These are phyloP conservation scores for Aethionema arabicum DNA, from an alignment of 345 rosid species.

Conservation along the genomic window DNA sequence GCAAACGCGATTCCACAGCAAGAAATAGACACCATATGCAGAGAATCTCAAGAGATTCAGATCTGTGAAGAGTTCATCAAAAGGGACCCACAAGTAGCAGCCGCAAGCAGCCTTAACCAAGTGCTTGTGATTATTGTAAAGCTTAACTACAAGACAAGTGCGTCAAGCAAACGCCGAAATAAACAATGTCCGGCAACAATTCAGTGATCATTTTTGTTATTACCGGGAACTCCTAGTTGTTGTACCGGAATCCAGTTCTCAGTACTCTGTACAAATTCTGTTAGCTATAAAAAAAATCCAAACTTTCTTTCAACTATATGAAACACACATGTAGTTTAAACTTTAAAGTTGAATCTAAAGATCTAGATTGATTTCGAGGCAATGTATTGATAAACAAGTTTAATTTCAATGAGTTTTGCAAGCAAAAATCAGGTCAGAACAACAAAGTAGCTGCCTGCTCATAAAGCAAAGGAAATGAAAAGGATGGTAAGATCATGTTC, in stretches of 20 bases:
- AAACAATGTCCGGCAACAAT: not conserved
- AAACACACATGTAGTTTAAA: too few species aligned
- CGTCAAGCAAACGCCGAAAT: slow-evolving; percentile 6
- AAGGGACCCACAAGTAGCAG: not conserved
- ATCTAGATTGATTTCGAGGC: too few species aligned
- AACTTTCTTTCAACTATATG: too few species aligned
- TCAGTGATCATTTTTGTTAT: too few species aligned
- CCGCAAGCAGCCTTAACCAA: not conserved
- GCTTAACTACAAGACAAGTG: slow-evolving; percentile 4
- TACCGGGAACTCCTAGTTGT: too few species aligned
- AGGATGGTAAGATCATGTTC: slow-evolving; percentile 3
- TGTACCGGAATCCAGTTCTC: too few species aligned
- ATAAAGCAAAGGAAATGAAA: too few species aligned
- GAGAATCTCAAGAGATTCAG: not conserved
- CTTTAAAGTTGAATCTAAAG: too few species aligned
- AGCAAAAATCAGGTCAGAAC: slow-evolving; percentile 7
- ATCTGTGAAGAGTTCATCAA: not conserved
- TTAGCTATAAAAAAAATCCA: too few species aligned
- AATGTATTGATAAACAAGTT: too few species aligned
- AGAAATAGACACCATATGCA: slow-evolving; percentile 16
- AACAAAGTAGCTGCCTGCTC: not conserved
- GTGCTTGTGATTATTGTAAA: too few species aligned
- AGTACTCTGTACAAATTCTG: too few species aligned
- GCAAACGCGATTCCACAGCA: slow-evolving; percentile 14
- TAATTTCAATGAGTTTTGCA: slow-evolving; percentile 3